Evolutionary conservation across 441 rosid genomes (phyloP), one percentile per base, ranked within the genome.

Genomic region (Eutrema salsugineum): DNA sequence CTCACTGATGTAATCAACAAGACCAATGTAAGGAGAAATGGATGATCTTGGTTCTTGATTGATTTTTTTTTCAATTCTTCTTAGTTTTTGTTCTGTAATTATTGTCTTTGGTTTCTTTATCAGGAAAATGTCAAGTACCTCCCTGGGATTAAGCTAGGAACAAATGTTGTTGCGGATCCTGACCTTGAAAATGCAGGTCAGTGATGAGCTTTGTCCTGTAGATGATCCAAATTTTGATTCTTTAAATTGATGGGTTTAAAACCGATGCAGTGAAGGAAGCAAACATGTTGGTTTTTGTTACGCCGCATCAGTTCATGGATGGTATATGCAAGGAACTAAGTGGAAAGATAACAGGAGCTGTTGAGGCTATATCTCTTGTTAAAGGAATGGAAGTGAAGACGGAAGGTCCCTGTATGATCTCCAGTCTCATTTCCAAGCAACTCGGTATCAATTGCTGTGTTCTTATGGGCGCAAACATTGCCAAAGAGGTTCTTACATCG

Each of bases 371-470:
- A 81, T 95, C 99, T 28, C 97, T 95, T 28, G 87, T 93, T 62
- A 93, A 95, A 78, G 99, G 98, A 48, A 91, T 93, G 98, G 97
- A 95, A 76, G 93, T 95, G 63, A 91, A 87, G 83, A 88, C 72
- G 83, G 97, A 93, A 76, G 99, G 99, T 38, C 98, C 98, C 7
- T 66, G 96, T 78, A 91, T 93, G 99, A 93, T 95, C 76, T 95
- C 99, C 27, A 85, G 69, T 79, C 88, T 93, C 42, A 91, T 95
- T 35, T 87, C 95, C 0, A 79, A 84, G 78, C 85, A 78, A 78
- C 97, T 95, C 5, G 86, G 88, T 28, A 74, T 89, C 76, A 86
- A 84, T 28, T 93, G 97, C 48, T 93, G 89, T 71, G 99, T 95
- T 72, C 85, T 95, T 64, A 95, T 93, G 97, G 97, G 99, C 16